Conservation (phyloP, 1,284 basidiomycete genomes). For the Xanthoconium separans region DNA sequence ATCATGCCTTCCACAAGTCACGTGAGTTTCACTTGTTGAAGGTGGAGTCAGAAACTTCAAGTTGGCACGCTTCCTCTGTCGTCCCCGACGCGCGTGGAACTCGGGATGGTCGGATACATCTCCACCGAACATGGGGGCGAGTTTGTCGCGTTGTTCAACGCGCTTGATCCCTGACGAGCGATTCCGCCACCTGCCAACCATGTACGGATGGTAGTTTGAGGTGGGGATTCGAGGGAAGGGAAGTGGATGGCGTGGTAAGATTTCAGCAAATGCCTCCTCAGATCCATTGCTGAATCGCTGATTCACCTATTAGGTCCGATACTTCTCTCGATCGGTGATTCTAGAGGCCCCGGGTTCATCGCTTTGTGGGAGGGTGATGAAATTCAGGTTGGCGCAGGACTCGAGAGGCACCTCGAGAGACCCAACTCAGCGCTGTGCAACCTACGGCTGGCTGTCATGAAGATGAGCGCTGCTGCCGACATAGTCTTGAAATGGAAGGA, state of each 20-base stretch:
- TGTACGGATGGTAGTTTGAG: slow-evolving; percentile 54
- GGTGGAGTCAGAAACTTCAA: not conserved
- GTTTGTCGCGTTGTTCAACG: slow-evolving; percentile 72
- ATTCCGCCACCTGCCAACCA: slow-evolving; percentile 42
- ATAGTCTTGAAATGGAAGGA: slow-evolving; percentile 10
- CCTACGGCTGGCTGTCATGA: slow-evolving; percentile 7
- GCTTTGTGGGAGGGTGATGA: slow-evolving; percentile 2
- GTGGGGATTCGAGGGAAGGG: too few species aligned
- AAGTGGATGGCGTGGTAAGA: too few species aligned
- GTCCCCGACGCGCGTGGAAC: slow-evolving; percentile 55
- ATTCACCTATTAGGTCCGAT: too few species aligned
- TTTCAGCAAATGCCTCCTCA: too few species aligned
- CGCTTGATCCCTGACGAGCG: slow-evolving; percentile 41
- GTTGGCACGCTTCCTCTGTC: slow-evolving; percentile 58
- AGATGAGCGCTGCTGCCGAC: slow-evolving; percentile 7
- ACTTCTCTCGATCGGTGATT: too few species aligned
- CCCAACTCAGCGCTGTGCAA: slow-evolving; percentile 3
- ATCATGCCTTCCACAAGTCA: slow-evolving; percentile 68
- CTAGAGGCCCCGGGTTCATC: too few species aligned
- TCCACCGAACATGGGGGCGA: slow-evolving; percentile 40
- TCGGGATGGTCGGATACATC: slow-evolving; percentile 75
- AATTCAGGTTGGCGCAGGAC: slow-evolving; percentile 1
- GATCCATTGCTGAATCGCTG: too few species aligned
- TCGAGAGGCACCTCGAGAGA: not conserved
- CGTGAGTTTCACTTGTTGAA: slow-evolving; percentile 41